These are phyloP conservation scores for Pouteria campechiana DNA, from an alignment of 179 eudicot genomes.

Conservation along the genomic window DNA sequence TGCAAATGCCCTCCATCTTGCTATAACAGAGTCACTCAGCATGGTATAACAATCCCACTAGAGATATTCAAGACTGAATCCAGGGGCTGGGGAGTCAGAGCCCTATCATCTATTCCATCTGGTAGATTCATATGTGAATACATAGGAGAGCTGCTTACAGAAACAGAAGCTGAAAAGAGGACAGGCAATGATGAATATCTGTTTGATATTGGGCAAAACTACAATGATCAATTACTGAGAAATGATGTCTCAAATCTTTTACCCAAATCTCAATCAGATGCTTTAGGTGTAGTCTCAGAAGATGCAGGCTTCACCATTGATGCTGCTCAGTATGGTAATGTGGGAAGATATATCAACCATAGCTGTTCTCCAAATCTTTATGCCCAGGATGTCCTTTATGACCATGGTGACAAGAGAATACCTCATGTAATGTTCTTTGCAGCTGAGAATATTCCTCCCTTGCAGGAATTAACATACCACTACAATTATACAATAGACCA, in stretches of 20 bases:
- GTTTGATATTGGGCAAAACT: conserved; percentile 77
- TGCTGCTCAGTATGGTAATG: conserved; percentile 58
- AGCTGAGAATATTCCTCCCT: conserved; percentile 72
- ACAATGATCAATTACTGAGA: conserved; percentile 24
- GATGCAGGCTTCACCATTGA: conserved; percentile 68
- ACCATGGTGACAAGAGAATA: conserved; percentile 62
- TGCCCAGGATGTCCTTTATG: conserved; percentile 81
- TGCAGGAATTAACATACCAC: conserved; percentile 72
- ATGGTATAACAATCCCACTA: conserved; percentile 53
- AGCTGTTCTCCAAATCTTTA: conserved; percentile 85
- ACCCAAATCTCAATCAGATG: conserved; percentile 10
- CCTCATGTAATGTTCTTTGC: conserved; percentile 93
- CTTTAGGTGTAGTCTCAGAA: conserved; percentile 19
- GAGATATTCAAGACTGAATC: conserved; percentile 77
- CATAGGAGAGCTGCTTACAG: conserved; percentile 74
- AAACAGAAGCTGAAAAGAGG: conserved; percentile 70
- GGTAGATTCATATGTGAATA: conserved; percentile 93
- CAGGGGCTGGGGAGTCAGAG: conserved; percentile 88
- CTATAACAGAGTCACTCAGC: conserved; percentile 68
- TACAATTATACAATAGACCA: conserved; percentile 61
- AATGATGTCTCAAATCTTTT: conserved; percentile 18
- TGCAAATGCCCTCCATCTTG: conserved; percentile 78
- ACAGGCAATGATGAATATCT: conserved; percentile 63
- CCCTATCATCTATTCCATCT: conserved; percentile 48
- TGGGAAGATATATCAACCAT: conserved; percentile 86